Conservation (phyloP, 1,139 yeast species). For the Geotrichum restrictum region DNA sequence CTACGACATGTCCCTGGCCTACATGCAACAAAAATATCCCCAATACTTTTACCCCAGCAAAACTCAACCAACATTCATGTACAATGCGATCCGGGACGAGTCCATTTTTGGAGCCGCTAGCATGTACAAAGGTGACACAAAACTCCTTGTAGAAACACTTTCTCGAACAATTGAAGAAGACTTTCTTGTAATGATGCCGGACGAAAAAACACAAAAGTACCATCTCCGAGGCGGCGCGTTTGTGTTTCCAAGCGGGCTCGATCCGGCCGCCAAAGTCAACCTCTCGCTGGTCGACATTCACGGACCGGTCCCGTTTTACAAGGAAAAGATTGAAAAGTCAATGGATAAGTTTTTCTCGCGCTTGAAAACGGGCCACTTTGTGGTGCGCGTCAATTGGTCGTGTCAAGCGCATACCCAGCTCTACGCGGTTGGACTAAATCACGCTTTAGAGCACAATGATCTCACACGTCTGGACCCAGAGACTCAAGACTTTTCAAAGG, state of each 20-base stretch:
- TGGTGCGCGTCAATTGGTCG: conserved; percentile 60
- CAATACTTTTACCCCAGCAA: conserved; percentile 45
- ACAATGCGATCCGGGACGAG: conserved; percentile 46
- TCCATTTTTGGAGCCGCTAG: conserved; percentile 38
- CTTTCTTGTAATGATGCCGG: conserved; percentile 54
- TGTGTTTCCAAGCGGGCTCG: conserved; percentile 73
- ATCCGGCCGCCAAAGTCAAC: conserved; percentile 54
- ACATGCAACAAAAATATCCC: conserved; percentile 57
- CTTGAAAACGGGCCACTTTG: conserved; percentile 49
- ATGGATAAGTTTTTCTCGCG: conserved; percentile 61
- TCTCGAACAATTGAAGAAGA: conserved; percentile 63
- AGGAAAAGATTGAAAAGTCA: conserved; percentile 50
- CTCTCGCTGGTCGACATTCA: conserved; percentile 45
- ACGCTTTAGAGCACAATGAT: conserved; percentile 39
- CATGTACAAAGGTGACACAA: conserved; percentile 27
- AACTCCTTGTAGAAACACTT: conserved; percentile 43
- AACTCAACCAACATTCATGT: conserved; percentile 30
- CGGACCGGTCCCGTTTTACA: conserved; percentile 61
- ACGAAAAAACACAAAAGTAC: conserved; percentile 56
- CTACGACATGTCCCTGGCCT: conserved; percentile 50
- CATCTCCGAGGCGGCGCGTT: conserved; percentile 60
- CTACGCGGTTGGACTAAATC: conserved; percentile 52
- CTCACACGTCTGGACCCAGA: conserved; percentile 38
- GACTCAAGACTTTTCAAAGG: conserved; percentile 52
- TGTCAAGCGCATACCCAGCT: conserved; percentile 53